Evolutionary conservation across 1,284 basidiomycete genomes (phyloP).

Genomic region (Microbotryum scabiosae): DNA sequence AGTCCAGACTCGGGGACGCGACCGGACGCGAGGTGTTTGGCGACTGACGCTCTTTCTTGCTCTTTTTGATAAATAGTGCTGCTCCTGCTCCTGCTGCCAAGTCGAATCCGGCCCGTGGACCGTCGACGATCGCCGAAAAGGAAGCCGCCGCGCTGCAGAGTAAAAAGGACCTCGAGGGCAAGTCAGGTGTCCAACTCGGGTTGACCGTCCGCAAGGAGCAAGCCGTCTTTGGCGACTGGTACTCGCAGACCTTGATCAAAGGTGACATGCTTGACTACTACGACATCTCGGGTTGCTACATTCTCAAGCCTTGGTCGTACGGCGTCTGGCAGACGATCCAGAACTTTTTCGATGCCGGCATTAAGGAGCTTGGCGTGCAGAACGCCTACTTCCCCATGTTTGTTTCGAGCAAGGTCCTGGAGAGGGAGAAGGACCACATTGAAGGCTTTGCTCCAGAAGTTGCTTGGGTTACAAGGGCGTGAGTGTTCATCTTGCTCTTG

Average conservation of each 20-base stretch:
- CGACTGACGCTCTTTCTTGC: background rate
- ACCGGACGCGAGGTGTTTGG: background rate
- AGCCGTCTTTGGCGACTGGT: constrained; percentile 87
- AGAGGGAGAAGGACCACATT: constrained; percentile 96
- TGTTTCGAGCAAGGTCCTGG: constrained; percentile 82
- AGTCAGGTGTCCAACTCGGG: constrained; percentile 81
- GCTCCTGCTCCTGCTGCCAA: constrained; percentile 1
- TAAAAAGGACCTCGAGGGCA: constrained; percentile 68
- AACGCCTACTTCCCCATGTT: constrained; percentile 99
- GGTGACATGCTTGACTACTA: constrained; percentile 99
- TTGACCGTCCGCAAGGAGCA: constrained; percentile 84
- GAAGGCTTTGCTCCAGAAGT: constrained; percentile 99
- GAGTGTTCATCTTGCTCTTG: constrained; percentile 40
- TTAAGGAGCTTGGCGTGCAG: constrained; percentile 90
- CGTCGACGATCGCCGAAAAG: constrained; percentile 40
- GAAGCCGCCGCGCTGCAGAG: constrained; percentile 40
- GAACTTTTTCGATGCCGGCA: constrained; percentile 74
- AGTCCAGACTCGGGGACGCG: constrained; percentile 1
- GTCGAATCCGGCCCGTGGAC: constrained; percentile 41
- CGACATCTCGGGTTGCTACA: constrained; percentile 96
- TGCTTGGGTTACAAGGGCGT: constrained; percentile 97
- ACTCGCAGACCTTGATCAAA: constrained; percentile 92
- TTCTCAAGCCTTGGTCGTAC: constrained; percentile 95
- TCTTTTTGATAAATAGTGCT: background rate
- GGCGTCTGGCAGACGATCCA: constrained; percentile 95